Percentiles rank a stretch among this genome's conserved stretches.
Conservation (phyloP, 83 land plant genomes). For the Diphasiastrum complanatum region DNA sequence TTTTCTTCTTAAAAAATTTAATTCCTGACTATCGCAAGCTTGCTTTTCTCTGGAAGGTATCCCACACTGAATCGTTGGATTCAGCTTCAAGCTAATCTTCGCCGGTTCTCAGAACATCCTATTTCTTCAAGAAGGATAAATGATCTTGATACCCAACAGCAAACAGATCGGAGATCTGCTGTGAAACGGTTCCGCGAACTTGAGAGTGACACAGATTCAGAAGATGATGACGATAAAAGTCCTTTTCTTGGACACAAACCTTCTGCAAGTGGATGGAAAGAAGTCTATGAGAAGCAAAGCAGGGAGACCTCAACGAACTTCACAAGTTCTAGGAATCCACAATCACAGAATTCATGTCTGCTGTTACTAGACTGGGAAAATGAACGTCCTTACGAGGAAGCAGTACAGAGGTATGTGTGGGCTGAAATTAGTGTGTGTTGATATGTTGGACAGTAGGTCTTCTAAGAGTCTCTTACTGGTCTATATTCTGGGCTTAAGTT, state of each 20-base stretch:
- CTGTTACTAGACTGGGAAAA: conserved; percentile 86
- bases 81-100: conserved; percentile 91
- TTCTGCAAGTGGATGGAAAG: background rate
- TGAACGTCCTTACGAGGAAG: conserved; percentile 80
- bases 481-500: conserved; percentile 10
- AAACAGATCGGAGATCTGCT: conserved; percentile 27
- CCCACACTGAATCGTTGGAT: conserved; percentile 97
- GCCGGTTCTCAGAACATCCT: conserved; percentile 62
- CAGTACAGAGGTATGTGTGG: conserved; percentile 64
- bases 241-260: background rate
- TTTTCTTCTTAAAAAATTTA: background rate
- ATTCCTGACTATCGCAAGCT: background rate
- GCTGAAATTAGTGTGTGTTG: background rate
- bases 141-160: conserved; percentile 23
- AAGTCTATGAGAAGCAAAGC: no score
- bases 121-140: conserved; percentile 23
- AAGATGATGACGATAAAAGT: conserved; percentile 39
- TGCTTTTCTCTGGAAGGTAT: conserved; percentile 42
- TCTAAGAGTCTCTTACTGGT: background rate
- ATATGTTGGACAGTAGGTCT: background rate
- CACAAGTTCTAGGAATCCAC: conserved; percentile 15
- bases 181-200: conserved; percentile 60
- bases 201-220: conserved; percentile 65
- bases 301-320: background rate
- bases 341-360: conserved; percentile 25